Conservation (phyloP, 2,329 filamentous ascomycete genomes). For the Hypoxylon sp. region DNA sequence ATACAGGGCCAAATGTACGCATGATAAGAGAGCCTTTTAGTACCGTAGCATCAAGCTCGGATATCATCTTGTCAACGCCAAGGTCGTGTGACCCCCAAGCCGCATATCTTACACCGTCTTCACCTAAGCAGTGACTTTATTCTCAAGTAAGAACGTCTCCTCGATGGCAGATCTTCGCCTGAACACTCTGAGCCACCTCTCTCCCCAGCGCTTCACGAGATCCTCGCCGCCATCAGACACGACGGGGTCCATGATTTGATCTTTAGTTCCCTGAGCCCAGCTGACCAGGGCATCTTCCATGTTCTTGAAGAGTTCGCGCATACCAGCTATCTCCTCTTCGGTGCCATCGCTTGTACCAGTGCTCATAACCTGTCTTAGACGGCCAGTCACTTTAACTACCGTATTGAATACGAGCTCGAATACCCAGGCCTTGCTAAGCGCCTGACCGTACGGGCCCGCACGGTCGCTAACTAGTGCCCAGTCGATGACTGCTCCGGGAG, state of each 20-base stretch:
- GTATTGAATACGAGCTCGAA: conserved; percentile 94
- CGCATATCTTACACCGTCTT: conserved; percentile 31
- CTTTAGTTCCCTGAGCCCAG: conserved; percentile 81
- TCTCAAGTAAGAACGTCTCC: conserved; percentile 68
- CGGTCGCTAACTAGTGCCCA: conserved; percentile 82
- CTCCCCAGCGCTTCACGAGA: conserved; percentile 83
- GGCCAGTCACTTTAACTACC: conserved; percentile 88
- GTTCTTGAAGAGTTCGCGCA: conserved; percentile 83
- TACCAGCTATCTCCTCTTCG: conserved; percentile 76
- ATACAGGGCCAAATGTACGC: conserved; percentile 14
- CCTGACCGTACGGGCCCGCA: conserved; percentile 70
- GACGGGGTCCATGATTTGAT: conserved; percentile 78
- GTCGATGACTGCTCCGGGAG: conserved; percentile 85
- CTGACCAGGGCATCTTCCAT: conserved; percentile 84
- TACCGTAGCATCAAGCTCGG: conserved; percentile 3
- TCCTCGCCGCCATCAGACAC: conserved; percentile 70
- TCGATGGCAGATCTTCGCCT: conserved; percentile 86
- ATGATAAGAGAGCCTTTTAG: conserved; percentile 4
- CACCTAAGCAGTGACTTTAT: conserved; percentile 30
- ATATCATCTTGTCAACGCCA: conserved; percentile 20
- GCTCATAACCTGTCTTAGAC: conserved; percentile 83
- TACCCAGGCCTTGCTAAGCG: conserved; percentile 80
- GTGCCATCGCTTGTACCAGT: conserved; percentile 69
- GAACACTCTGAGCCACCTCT: conserved; percentile 89
- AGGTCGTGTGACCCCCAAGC: conserved; percentile 11